Evolutionary conservation across 441 rosid genomes (phyloP), one percentile per base, ranked within the genome.

Genomic region (Kokia cookei): DNA sequence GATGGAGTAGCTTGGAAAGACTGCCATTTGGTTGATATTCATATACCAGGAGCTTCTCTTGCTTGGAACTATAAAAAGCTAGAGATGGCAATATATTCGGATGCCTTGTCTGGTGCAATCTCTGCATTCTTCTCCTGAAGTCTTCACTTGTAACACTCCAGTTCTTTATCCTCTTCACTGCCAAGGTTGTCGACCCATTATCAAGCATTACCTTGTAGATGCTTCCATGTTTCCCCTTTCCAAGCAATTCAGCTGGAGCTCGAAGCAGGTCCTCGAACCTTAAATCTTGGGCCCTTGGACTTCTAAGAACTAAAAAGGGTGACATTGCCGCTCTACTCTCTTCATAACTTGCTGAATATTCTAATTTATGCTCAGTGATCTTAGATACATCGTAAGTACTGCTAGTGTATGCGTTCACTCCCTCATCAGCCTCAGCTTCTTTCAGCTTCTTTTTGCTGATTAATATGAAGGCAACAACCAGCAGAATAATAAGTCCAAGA

Each of bases 191-290:
- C 53, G 47, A 27, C 27, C 84, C 89, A 5, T 79, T 77, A 4
- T 72, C 76, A 24, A 86, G 79, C 79, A 64, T 58, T 15, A 86
- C 93, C 81, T 84, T 86, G 77, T 87, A 90, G 27, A 86, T 84
- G 77, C 89, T 88, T 54, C 91, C 93, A 45, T 84, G 86, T 72
- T 83, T 88, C 67, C 90, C 86, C 73, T 81, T 84, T n/a, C 90
- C 90, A 13, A 88, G 83, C 76, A 85, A 77, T 43, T 86, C 86
- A 0, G 93, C 91, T 0, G 90, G 92, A 63, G 90, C 91, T 65
- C 76, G 79, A 72, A 90, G 91, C 86, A 90, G 75, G 66, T 87
- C 89, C 58, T 88, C 87, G 2, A 88, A 84, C 69, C 65, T 87
- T 82, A 90, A 50, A 26, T 69, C 82, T 37, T 75, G 82, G 60